phyloP scores from a whole-genome alignment of 2,329 filamentous ascomycete genomes.

The Dactylella cylindrospora region DNA sequence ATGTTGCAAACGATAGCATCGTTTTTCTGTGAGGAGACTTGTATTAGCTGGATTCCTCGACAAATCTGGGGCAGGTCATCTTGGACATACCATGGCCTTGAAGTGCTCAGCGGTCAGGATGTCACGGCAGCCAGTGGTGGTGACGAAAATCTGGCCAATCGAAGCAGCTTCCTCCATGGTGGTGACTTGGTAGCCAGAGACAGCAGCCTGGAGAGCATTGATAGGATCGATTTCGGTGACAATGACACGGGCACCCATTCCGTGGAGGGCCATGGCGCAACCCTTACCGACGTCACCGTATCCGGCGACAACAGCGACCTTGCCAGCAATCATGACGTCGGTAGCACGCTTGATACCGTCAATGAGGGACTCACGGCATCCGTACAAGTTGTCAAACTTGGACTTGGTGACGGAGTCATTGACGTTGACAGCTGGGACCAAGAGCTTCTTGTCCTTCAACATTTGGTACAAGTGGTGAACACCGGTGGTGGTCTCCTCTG shows the following conservation, averaged over 20 bases:
- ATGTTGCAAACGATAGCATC: conserved; percentile 99
- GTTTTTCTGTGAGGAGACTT: conserved; percentile 60
- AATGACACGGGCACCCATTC: conserved; percentile 95
- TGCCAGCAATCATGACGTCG: conserved; percentile 99
- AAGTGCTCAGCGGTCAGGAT: conserved; percentile 92
- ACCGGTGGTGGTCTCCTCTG: conserved; percentile 99
- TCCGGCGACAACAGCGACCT: conserved; percentile 95
- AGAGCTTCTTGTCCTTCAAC: conserved; percentile 85
- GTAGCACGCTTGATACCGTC: conserved; percentile 99
- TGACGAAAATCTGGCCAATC: conserved; percentile 95
- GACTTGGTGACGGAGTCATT: conserved; percentile 99
- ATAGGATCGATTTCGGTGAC: conserved; percentile 98
- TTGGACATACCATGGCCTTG: conserved; percentile 69
- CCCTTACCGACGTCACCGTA: conserved; percentile 99
- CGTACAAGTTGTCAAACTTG: conserved; percentile 99
- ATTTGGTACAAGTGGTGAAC: conserved; percentile 99
- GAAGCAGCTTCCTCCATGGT: conserved; percentile 96
- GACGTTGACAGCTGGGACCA: conserved; percentile 97
- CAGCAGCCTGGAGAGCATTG: conserved; percentile 98
- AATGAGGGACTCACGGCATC: conserved; percentile 96
- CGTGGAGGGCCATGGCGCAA: conserved; percentile 90
- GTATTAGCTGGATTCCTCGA: neutral
- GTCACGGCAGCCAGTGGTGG: conserved; percentile 98
- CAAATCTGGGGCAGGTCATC: too few species aligned
- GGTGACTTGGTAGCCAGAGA: conserved; percentile 93